These are phyloP conservation scores for Scutellaria baicalensis DNA, from an alignment of 257 asterid genomes.

Conservation along the genomic window DNA sequence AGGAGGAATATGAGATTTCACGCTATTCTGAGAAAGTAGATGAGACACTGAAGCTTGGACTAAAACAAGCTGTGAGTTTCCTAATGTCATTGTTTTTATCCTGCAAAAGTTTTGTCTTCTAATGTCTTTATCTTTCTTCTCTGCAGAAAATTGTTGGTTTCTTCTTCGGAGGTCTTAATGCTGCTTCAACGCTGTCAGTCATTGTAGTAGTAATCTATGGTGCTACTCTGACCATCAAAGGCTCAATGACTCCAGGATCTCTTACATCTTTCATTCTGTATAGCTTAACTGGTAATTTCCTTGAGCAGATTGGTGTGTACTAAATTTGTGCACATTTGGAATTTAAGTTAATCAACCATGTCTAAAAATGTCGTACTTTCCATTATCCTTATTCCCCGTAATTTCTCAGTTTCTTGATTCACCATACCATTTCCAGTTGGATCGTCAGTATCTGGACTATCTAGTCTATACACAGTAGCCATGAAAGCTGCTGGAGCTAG, in stretches of 20 bases:
- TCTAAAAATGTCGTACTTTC: background rate
- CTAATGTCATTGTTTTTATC: background rate
- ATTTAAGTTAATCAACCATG: background rate
- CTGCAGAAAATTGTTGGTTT: slow-evolving; percentile 63
- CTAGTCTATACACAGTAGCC: slow-evolving; percentile 59
- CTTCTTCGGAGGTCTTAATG: slow-evolving; percentile 71
- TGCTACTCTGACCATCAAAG: slow-evolving; percentile 65
- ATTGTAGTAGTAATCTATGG: slow-evolving; percentile 70
- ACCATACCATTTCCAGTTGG: slow-evolving; percentile 51
- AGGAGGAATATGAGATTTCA: slow-evolving; percentile 58
- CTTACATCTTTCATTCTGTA: slow-evolving; percentile 85
- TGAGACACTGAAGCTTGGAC: slow-evolving; percentile 79
- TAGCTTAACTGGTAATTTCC: slow-evolving; percentile 63
- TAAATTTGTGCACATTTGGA: background rate
- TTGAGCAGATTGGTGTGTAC: slow-evolving; percentile 16
- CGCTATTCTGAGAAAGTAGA: slow-evolving; percentile 84
- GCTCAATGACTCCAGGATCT: slow-evolving; percentile 74
- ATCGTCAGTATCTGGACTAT: slow-evolving; percentile 58
- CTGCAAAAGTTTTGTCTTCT: slow-evolving; percentile 4
- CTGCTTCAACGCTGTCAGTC: slow-evolving; percentile 78
- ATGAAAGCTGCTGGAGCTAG: slow-evolving; percentile 98
- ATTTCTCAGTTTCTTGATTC: background rate
- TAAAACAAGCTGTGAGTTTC: slow-evolving; percentile 73
- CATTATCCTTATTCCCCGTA: background rate
- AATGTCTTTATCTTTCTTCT: slow-evolving; percentile 2